phyloP scores from a whole-genome alignment of 345 rosid species.

The Euphorbia tirucalli region DNA sequence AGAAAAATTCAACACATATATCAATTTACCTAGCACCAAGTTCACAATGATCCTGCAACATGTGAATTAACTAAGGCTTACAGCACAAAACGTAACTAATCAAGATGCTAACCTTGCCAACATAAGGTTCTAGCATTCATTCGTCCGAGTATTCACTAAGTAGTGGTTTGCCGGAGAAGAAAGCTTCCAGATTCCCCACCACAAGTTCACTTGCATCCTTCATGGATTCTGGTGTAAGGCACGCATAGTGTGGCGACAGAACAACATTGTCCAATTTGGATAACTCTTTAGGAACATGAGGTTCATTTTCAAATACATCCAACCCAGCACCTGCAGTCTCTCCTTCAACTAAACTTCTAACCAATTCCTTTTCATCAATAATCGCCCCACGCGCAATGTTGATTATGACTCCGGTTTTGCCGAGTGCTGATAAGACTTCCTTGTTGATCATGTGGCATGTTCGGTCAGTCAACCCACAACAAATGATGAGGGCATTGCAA shows the following conservation, averaged over 20 bases:
- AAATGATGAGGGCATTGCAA: conserved; percentile 43
- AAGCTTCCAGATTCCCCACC: conserved; percentile 57
- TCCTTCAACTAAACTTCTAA: conserved; percentile 48
- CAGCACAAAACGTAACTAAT: too few species aligned
- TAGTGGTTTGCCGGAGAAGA: conserved; percentile 55
- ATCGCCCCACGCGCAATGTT: conserved; percentile 58
- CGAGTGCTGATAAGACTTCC: conserved; percentile 44
- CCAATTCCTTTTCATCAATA: conserved; percentile 61
- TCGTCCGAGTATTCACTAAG: conserved; percentile 14
- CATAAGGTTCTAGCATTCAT: too few species aligned
- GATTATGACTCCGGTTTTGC: conserved; percentile 46
- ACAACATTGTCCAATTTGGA: conserved; percentile 60
- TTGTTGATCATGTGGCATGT: conserved; percentile 46
- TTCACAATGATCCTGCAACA: too few species aligned
- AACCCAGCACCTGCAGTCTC: conserved; percentile 74
- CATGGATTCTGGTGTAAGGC: conserved; percentile 49
- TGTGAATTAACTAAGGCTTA: too few species aligned
- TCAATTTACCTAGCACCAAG: too few species aligned
- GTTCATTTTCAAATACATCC: conserved; percentile 81
- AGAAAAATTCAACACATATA: too few species aligned
- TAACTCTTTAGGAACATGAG: conserved; percentile 51
- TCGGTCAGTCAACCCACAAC: conserved; percentile 44
- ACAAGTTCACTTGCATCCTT: conserved; percentile 32
- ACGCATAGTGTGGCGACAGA: conserved; percentile 59
- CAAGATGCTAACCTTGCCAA: too few species aligned